These are phyloP conservation scores for Metrosideros polymorpha DNA, from an alignment of 441 rosid genomes.

Conservation along the genomic window DNA sequence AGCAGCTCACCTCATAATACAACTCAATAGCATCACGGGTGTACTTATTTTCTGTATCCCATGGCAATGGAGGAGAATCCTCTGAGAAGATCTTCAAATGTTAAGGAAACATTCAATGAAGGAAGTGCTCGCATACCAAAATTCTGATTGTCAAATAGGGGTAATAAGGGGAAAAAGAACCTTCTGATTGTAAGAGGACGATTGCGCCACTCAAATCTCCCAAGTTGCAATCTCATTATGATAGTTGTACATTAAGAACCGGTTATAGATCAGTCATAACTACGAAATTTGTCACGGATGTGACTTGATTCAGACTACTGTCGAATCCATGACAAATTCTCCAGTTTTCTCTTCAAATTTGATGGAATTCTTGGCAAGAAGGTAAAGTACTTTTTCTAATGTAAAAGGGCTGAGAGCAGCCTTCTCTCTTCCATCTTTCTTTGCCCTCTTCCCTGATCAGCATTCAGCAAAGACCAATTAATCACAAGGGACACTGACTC, in stretches of 20 bases:
- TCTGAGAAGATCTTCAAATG: slow-evolving; percentile 74
- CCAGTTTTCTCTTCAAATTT: not conserved
- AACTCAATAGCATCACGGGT: slow-evolving; percentile 66
- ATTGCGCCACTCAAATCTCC: not conserved
- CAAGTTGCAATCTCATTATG: not conserved
- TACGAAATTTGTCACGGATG: not conserved
- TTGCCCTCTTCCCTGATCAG: not conserved
- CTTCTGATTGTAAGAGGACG: not conserved
- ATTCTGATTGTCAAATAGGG: not conserved
- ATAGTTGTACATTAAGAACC: not conserved
- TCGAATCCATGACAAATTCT: not conserved
- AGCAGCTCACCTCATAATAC: slow-evolving; percentile 61
- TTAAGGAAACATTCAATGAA: slow-evolving; percentile 37
- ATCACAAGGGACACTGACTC: not conserved
- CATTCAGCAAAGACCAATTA: not conserved
- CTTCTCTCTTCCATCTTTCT: not conserved
- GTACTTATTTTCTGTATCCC: slow-evolving; percentile 68
- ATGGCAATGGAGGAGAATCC: slow-evolving; percentile 55
- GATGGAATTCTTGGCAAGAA: not conserved
- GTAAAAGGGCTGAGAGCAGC: not conserved
- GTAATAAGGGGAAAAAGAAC: not conserved
- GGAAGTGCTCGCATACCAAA: not conserved
- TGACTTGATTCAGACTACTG: not conserved
- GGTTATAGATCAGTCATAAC: not conserved
- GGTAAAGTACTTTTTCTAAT: not conserved